These are phyloP conservation scores for Ophiocordyceps sinensis DNA, from an alignment of 2,329 filamentous ascomycete genomes.

Conservation along the genomic window DNA sequence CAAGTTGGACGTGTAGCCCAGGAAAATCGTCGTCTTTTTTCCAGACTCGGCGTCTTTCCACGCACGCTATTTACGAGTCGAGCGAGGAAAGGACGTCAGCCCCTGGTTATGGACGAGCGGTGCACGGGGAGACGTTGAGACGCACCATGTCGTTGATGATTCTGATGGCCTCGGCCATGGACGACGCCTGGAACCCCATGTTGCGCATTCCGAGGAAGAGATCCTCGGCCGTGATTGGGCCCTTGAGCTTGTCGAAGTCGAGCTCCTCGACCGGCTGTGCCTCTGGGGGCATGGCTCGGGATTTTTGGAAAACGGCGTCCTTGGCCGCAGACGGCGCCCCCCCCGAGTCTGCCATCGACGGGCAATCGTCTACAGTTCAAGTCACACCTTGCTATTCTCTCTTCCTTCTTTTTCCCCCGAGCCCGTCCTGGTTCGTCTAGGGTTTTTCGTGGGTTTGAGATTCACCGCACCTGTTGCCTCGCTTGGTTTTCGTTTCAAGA, in stretches of 20 bases:
- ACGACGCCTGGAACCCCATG: slow-evolving; percentile 63
- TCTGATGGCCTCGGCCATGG: slow-evolving; percentile 71
- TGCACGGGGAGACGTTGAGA: background rate
- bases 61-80: slow-evolving; percentile 35
- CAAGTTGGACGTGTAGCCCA: slow-evolving; percentile 94
- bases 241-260: slow-evolving; percentile 74
- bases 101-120: background rate
- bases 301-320: slow-evolving; percentile 73
- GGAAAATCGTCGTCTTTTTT: slow-evolving; percentile 79
- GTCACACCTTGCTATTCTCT: too few relatives aligned
- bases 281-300: slow-evolving; percentile 64
- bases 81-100: slow-evolving; percentile 1
- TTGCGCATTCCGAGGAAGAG: slow-evolving; percentile 66
- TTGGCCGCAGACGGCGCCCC: slow-evolving; percentile 48
- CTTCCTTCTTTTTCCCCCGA: too few relatives aligned
- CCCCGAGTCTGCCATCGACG: slow-evolving; percentile 18
- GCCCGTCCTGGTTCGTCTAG: too few relatives aligned
- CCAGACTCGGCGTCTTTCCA: slow-evolving; percentile 72
- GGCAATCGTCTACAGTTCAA: too few relatives aligned
- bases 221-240: slow-evolving; percentile 72
- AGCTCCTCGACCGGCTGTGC: slow-evolving; percentile 77
- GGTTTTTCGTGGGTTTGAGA: too few relatives aligned
- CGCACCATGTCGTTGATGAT: slow-evolving; percentile 93
- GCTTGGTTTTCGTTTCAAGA: too few relatives aligned
- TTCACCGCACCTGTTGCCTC: too few relatives aligned